Evolutionary conservation across 352 stramenopile genomes (phyloP).

Genomic region (Phytophthora chlamydospora): DNA sequence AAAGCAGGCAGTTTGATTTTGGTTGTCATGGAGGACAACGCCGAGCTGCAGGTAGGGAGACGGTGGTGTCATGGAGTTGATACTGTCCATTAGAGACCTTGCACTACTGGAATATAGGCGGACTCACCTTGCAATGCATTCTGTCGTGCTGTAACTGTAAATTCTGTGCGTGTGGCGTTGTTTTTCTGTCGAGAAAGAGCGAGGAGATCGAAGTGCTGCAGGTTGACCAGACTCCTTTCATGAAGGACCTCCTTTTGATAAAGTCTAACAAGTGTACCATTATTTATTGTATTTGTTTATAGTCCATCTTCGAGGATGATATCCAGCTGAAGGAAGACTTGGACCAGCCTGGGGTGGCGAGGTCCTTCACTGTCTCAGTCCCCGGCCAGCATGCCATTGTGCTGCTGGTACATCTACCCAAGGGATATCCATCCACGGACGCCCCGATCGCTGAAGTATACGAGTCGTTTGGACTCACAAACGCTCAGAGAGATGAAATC

Average conservation of each 20-base stretch:
- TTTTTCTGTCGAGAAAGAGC: conserved; percentile 43
- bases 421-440: conserved; percentile 72
- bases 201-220: conserved; percentile 82
- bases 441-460: conserved; percentile 79
- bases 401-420: conserved; percentile 73
- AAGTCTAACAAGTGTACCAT: background rate
- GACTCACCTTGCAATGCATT: background rate
- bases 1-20: conserved; percentile 25
- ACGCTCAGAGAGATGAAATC: conserved; percentile 67
- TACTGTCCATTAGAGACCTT: background rate
- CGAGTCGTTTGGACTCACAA: conserved; percentile 83
- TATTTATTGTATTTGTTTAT: background rate
- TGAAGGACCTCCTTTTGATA: background rate
- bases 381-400: conserved; percentile 69
- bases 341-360: conserved; percentile 43
- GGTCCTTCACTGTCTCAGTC: conserved; percentile 67
- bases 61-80: background rate
- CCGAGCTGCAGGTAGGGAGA: conserved; percentile 56
- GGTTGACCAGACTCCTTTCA: conserved; percentile 20
- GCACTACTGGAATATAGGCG: background rate
- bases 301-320: conserved; percentile 84
- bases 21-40: conserved; percentile 42
- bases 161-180: conserved; percentile 8
- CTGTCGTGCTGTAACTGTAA: background rate
- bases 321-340: conserved; percentile 61